Percentiles rank a stretch among this genome's conserved stretches.
phyloP scores from a whole-genome alignment of 305 asterid genomes.

The Fraxinus greggii region DNA sequence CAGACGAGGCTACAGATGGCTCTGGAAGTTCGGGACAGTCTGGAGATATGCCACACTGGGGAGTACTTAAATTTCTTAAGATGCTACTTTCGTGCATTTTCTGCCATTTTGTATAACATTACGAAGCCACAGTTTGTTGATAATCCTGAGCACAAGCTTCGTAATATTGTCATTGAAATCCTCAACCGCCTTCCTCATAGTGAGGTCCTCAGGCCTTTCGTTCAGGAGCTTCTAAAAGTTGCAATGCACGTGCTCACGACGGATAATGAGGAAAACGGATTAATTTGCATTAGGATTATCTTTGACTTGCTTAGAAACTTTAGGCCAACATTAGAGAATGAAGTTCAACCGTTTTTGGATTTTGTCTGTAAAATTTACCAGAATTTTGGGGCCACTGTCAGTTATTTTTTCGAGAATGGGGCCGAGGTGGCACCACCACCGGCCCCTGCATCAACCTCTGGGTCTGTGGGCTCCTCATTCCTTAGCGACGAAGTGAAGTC shows the following conservation, averaged over 20 bases:
- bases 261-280: constrained; percentile 95
- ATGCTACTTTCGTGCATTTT: constrained; percentile 91
- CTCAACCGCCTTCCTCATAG: constrained; percentile 96
- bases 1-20: constrained; percentile 89
- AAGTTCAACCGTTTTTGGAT: constrained; percentile 98
- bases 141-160: constrained; percentile 88
- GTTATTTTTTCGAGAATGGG: constrained; percentile 94
- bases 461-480: constrained; percentile 62
- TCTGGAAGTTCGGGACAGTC: constrained; percentile 96
- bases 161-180: constrained; percentile 82
- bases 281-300: constrained; percentile 90
- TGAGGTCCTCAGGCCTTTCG: constrained; percentile 93
- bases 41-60: constrained; percentile 99
- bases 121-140: constrained; percentile 89
- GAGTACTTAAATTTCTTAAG: constrained; percentile 90
- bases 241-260: constrained; percentile 92
- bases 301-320: constrained; percentile 96
- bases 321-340: constrained; percentile 84
- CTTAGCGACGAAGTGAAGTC: constrained; percentile 85
- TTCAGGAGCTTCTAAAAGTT: constrained; percentile 90
- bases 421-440: constrained; percentile 83
- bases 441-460: constrained; percentile 53
- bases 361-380: constrained; percentile 96
- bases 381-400: constrained; percentile 86
- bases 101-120: constrained; percentile 61